phyloP scores from a whole-genome alignment of 1,284 basidiomycete species.

The Neonothopanus nambi region DNA sequence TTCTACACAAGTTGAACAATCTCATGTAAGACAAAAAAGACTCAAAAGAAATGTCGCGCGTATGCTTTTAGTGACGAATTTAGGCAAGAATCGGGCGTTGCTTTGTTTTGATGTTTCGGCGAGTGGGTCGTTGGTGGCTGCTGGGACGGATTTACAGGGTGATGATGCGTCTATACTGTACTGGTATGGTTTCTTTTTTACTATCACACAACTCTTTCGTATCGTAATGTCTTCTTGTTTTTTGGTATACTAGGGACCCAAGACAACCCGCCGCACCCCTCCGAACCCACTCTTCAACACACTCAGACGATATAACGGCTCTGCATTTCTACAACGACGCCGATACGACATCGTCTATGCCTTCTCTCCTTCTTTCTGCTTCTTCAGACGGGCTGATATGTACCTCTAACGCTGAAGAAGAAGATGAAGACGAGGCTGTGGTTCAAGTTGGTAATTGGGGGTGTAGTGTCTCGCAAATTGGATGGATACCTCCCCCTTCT shows the following conservation, averaged over 20 bases:
- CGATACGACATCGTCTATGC: background rate
- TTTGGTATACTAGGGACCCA: conserved; percentile 45
- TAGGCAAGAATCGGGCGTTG: conserved; percentile 45
- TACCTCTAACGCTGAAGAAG: conserved; percentile 63
- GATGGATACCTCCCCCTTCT: conserved; percentile 51
- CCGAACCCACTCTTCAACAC: conserved; percentile 60
- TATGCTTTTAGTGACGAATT: conserved; percentile 47
- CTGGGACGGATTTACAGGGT: conserved; percentile 67
- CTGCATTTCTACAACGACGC: conserved; percentile 51
- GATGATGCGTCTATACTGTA: conserved; percentile 73
- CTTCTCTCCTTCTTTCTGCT: conserved; percentile 57
- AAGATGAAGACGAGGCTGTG: conserved; percentile 76
- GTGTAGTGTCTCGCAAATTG: conserved; percentile 71
- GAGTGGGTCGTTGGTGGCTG: conserved; percentile 66
- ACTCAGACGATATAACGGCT: conserved; percentile 77
- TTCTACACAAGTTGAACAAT: conserved; percentile 1
- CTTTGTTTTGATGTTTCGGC: conserved; percentile 69
- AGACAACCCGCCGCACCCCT: conserved; percentile 50
- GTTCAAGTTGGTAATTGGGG: conserved; percentile 74
- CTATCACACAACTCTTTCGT: background rate
- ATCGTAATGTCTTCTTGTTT: background rate
- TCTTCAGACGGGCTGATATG: conserved; percentile 75
- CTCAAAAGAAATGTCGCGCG: conserved; percentile 48
- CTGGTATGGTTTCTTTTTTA: conserved; percentile 48
- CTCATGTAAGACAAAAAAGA: conserved; percentile 16